Evolutionary conservation across 73 alveolate genomes (phyloP).

Genomic region (Paramecium caudatum): DNA sequence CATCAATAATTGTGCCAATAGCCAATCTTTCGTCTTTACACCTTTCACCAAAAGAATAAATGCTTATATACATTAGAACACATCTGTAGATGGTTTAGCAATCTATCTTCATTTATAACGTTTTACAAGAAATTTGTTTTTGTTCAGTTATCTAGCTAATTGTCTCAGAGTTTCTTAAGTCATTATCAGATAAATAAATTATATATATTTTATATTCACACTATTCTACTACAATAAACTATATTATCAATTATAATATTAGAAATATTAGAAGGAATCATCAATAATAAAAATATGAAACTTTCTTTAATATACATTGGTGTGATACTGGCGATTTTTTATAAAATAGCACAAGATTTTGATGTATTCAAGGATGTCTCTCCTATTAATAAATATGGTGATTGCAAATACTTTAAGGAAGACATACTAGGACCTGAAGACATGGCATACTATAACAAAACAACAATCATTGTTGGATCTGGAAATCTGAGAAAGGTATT

Average conservation of each 20-base stretch:
- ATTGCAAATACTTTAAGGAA: neutral
- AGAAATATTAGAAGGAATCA: too few species aligned
- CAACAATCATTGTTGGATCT: slow-evolving; percentile 48
- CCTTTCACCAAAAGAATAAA: slow-evolving; percentile 61
- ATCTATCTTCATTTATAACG: slow-evolving; percentile 48
- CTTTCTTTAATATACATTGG: neutral
- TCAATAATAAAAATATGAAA: neutral
- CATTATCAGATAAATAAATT: slow-evolving; percentile 13
- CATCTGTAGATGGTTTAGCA: slow-evolving; percentile 61
- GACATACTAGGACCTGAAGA: slow-evolving; percentile 60
- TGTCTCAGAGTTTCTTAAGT: slow-evolving; percentile 22
- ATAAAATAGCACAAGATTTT: neutral
- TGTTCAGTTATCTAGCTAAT: slow-evolving; percentile 34
- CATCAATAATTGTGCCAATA: slow-evolving; percentile 53
- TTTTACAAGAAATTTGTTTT: slow-evolving; percentile 53
- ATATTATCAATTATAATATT: too few species aligned
- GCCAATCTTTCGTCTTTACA: slow-evolving; percentile 66
- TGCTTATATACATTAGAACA: slow-evolving; percentile 36
- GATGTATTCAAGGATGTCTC: slow-evolving; percentile 29
- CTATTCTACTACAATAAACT: too few species aligned
- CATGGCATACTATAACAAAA: neutral
- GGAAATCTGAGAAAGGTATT: slow-evolving; percentile 2
- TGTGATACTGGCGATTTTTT: neutral
- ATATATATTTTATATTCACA: too few species aligned
- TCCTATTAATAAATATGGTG: neutral